These are phyloP conservation scores for Lentinula guzmanii DNA, from an alignment of 768 basidiomycete genomes.

Conservation along the genomic window DNA sequence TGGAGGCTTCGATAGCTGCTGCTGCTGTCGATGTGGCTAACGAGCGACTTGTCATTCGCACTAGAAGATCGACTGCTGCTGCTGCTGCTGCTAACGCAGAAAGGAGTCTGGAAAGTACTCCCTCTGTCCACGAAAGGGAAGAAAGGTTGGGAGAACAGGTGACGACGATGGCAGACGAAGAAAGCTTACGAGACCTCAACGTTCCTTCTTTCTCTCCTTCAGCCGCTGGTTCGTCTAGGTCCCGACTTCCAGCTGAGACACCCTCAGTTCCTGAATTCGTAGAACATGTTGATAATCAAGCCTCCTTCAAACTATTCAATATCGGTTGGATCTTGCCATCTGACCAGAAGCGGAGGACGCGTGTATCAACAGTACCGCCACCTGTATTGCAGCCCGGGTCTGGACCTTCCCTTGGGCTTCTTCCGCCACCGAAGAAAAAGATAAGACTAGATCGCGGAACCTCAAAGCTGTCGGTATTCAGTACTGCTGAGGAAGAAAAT, in stretches of 20 bases:
- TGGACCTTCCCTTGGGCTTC: slow-evolving; percentile 29
- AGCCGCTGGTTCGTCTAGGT: not conserved
- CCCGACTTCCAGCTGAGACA: slow-evolving; percentile 7
- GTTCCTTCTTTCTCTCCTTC: not conserved
- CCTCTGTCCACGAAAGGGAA: no score
- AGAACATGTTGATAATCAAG: slow-evolving; percentile 63
- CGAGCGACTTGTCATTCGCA: slow-evolving; percentile 16
- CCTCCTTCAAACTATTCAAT: slow-evolving; percentile 79
- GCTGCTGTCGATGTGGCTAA: slow-evolving; percentile 34
- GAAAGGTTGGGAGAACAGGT: not conserved
- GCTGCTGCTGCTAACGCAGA: not conserved
- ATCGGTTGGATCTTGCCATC: slow-evolving; percentile 83
- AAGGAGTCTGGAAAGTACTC: not conserved
- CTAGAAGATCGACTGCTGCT: not conserved
- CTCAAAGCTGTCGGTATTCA: slow-evolving; percentile 41
- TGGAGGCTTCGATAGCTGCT: slow-evolving; percentile 27
- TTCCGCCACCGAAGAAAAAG: slow-evolving; percentile 49
- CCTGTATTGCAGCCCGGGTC: slow-evolving; percentile 5
- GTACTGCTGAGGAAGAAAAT: slow-evolving; percentile 41
- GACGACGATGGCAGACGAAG: not conserved
- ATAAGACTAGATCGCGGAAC: slow-evolving; percentile 22
- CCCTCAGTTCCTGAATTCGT: slow-evolving; percentile 51
- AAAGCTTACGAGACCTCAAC: not conserved
- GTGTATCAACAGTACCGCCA: not conserved
- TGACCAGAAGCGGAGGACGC: slow-evolving; percentile 41